Conservation (phyloP, 2,329 filamentous ascomycete species). For the Penicillium glabrum region DNA sequence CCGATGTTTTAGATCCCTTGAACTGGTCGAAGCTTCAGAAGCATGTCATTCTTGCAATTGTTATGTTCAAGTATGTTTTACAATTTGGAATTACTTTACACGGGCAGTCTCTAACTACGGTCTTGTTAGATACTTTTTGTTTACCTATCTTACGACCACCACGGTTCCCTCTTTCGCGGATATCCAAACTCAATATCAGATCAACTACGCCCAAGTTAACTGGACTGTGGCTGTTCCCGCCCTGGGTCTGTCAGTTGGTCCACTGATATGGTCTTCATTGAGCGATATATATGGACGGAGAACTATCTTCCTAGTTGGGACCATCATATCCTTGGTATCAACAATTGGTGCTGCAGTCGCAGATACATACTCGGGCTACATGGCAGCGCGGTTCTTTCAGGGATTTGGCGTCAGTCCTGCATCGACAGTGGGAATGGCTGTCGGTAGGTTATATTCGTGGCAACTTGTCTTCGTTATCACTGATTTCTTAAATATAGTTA, state of each 20-base stretch:
- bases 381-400: slow-evolving; percentile 61
- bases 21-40: slow-evolving; percentile 54
- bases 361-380: slow-evolving; percentile 50
- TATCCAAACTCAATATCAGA: slow-evolving; percentile 49
- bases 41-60: slow-evolving; percentile 51
- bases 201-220: slow-evolving; percentile 51
- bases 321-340: slow-evolving; percentile 42
- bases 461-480: not conserved
- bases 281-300: slow-evolving; percentile 56
- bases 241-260: slow-evolving; percentile 53
- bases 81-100: not conserved
- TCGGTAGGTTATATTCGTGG: slow-evolving; percentile 28
- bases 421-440: slow-evolving; percentile 55
- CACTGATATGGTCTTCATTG: slow-evolving; percentile 51
- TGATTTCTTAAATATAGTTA: slow-evolving; percentile 32
- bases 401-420: slow-evolving; percentile 57
- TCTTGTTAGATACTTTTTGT: slow-evolving; percentile 52
- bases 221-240: slow-evolving; percentile 57
- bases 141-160: slow-evolving; percentile 60
- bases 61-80: slow-evolving; percentile 51
- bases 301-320: slow-evolving; percentile 50
- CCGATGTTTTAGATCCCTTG: slow-evolving; percentile 54
- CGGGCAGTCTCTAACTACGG: too few relatives aligned
- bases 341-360: slow-evolving; percentile 46
- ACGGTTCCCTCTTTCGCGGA: slow-evolving; percentile 55